Evolutionary conservation across 2,329 filamentous ascomycete genomes (phyloP), one percentile per base, ranked within the genome.

Genomic region (Diaporthe nobilis): DNA sequence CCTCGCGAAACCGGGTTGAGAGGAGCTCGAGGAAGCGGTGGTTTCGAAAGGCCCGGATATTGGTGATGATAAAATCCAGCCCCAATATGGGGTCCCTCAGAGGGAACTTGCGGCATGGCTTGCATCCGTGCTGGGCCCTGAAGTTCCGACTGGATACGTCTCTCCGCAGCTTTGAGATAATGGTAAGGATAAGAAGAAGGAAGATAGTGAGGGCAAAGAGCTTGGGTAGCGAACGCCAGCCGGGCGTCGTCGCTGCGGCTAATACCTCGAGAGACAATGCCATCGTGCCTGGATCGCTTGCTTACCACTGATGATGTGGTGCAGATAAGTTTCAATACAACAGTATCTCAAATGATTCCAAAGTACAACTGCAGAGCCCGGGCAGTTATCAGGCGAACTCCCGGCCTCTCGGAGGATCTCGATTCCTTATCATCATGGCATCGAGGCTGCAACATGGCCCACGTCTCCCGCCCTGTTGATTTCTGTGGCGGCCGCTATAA

Each of bases 1-100:
- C 57, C 22, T 39, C 20, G 57, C 57, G 57, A 12, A 60, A 60
- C 9, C 57, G 57, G 57, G 3, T 60, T 6, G 57, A 60, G 57
- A 60, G 57, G 22, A 60, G 57, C 57, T 60, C 57, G 22, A 60
- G 57, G 57, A 60, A 60, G 34, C 57, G 37, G 57, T 39, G 57
- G 57, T 60, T 39, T 13, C 22, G 17, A 37, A 60, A 60, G 20
- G 57, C 57, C 57, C 34, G 25, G 10, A 60, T 60, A 4, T 60
- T 60, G 57, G 57, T 60, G 22, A 60, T 60, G 34, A 60, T 60
- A 20, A 60, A 60, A 15, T 60, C 57, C 1, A 60, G 57, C 10
- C 57, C 57, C 22, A 60, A 22, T 3, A 60, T 25, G 10, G 34
- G 57, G 37, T 60, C 57, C 10, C 34, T 42, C 10, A 60, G 20